Evolutionary conservation across 495 filamentous ascomycete genomes (phyloP).

Genomic region (Penicillium manginii): DNA sequence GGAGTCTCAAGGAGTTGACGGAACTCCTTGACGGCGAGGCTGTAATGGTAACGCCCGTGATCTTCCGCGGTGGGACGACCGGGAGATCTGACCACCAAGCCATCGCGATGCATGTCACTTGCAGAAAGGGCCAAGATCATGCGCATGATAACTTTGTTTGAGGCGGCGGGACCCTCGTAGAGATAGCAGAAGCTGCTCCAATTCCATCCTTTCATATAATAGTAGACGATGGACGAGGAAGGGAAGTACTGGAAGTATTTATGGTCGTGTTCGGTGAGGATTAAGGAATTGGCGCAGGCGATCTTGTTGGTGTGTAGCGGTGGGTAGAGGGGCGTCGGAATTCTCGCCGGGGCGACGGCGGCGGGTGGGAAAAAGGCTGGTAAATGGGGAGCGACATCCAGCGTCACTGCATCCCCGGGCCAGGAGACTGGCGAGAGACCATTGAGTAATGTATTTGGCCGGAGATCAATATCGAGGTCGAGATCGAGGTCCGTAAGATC

Average conservation of each 20-base stretch:
- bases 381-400: conserved; percentile 10
- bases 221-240: conserved; percentile 44
- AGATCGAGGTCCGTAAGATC: conserved; percentile 15
- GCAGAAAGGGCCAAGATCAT: conserved; percentile 48
- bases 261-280: conserved; percentile 40
- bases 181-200: conserved; percentile 49
- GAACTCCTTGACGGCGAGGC: conserved; percentile 47
- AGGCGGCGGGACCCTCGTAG: conserved; percentile 41
- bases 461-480: conserved; percentile 6
- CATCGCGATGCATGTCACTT: conserved; percentile 47
- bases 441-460: background rate
- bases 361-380: conserved; percentile 16
- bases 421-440: conserved; percentile 26
- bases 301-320: conserved; percentile 29
- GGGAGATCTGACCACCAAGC: conserved; percentile 31
- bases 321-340: conserved; percentile 29
- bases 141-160: conserved; percentile 48
- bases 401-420: conserved; percentile 17
- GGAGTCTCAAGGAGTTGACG: conserved; percentile 44
- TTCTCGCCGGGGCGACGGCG: conserved; percentile 12
- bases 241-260: conserved; percentile 50
- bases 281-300: conserved; percentile 42
- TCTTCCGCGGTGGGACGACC: conserved; percentile 42
- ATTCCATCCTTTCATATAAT: conserved; percentile 49
- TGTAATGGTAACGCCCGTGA: conserved; percentile 46